Conservation (phyloP, 2,329 filamentous ascomycete species). For the Cladosporium sp. region DNA sequence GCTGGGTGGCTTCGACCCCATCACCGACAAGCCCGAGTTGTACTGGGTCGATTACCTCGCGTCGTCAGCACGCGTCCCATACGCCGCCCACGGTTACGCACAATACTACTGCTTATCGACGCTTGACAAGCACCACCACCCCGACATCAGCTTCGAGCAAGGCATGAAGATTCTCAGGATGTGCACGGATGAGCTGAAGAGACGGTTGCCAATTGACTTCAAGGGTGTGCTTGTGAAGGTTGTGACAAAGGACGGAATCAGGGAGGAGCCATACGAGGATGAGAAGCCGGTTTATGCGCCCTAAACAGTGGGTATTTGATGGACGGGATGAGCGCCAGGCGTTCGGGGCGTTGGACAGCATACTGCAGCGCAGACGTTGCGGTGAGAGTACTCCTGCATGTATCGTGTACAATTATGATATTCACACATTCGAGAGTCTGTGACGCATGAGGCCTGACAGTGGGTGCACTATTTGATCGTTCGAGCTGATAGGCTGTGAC, state of each 20-base stretch:
- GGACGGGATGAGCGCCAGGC: conserved; percentile 7
- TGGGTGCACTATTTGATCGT: too few species aligned
- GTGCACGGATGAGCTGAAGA: conserved; percentile 96
- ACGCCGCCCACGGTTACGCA: conserved; percentile 95
- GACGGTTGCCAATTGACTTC: conserved; percentile 95
- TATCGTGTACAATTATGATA: conserved; percentile 11
- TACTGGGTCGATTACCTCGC: conserved; percentile 99
- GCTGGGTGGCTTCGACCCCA: conserved; percentile 86
- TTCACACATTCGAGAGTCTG: not conserved
- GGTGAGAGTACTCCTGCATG: conserved; percentile 5
- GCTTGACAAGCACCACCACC: conserved; percentile 97
- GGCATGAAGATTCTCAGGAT: conserved; percentile 88
- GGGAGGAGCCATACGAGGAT: conserved; percentile 79
- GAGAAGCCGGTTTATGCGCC: conserved; percentile 28
- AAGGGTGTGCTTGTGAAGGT: conserved; percentile 88
- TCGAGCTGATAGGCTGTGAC: too few species aligned
- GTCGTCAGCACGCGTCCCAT: conserved; percentile 78
- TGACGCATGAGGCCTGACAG: too few species aligned
- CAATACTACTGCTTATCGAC: conserved; percentile 99
- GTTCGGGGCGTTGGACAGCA: conserved; percentile 9
- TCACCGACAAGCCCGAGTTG: conserved; percentile 81
- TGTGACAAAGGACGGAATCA: conserved; percentile 87
- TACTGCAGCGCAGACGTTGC: conserved; percentile 5
- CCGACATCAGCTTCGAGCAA: conserved; percentile 81
- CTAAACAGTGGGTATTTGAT: conserved; percentile 9